Conservation (phyloP, 1,284 basidiomycete species). For the Clitocybe nebularis region DNA sequence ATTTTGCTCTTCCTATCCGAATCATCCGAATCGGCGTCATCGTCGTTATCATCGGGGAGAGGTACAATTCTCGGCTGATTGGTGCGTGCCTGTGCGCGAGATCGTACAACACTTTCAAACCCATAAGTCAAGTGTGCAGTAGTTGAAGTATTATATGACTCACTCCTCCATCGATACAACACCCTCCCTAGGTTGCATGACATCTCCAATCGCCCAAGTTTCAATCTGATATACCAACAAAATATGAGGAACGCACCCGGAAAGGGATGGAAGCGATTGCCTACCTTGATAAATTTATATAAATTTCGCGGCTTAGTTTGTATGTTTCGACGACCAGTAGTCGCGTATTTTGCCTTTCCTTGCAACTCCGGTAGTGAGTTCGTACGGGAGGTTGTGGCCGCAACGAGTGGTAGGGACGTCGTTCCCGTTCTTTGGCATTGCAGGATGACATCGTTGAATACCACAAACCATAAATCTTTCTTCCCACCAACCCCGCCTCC, state of each 20-base stretch:
- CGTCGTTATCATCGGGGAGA: constrained; percentile 63
- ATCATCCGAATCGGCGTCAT: constrained; percentile 67
- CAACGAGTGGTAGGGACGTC: constrained; percentile 81
- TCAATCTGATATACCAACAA: constrained; percentile 55
- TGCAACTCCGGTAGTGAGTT: constrained; percentile 77
- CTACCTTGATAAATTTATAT: constrained; percentile 83
- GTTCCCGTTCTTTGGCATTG: constrained; percentile 88
- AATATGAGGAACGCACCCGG: constrained; percentile 8
- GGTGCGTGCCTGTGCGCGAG: constrained; percentile 56
- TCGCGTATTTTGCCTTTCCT: constrained; percentile 77
- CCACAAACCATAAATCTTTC: constrained; percentile 91
- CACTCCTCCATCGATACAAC: constrained; percentile 85
- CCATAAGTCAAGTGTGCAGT: constrained; percentile 10
- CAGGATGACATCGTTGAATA: constrained; percentile 93
- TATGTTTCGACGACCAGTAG: constrained; percentile 66
- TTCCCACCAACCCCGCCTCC: constrained; percentile 60
- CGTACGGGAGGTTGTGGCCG: constrained; percentile 63
- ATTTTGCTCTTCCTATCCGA: constrained; percentile 86
- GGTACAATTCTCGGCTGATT: constrained; percentile 66
- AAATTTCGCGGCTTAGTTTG: constrained; percentile 83
- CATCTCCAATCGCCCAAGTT: constrained; percentile 82
- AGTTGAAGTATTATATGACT: constrained; percentile 28
- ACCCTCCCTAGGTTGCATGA: constrained; percentile 65
- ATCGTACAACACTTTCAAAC: constrained; percentile 58
- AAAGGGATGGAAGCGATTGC: constrained; percentile 5